These are phyloP conservation scores for Pseudogymnoascus sp. DNA, from an alignment of 2,329 filamentous ascomycete genomes.

Conservation along the genomic window DNA sequence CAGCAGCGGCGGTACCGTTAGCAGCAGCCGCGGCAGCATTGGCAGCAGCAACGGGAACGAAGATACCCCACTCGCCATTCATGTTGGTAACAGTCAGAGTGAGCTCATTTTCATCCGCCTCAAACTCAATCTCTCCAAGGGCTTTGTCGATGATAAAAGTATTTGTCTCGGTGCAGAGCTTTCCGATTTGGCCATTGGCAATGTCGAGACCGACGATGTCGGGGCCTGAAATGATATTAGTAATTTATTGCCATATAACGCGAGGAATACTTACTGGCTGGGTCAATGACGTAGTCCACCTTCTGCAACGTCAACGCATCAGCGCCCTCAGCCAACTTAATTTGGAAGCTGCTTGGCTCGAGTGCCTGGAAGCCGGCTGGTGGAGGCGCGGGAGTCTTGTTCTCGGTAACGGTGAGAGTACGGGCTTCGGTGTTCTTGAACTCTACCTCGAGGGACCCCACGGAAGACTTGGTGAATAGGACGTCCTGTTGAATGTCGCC, in stretches of 20 bases:
- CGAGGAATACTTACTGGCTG: slow-evolving; percentile 26
- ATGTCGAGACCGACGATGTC: slow-evolving; percentile 26
- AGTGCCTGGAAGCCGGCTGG: slow-evolving; percentile 32
- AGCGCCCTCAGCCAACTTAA: slow-evolving; percentile 28
- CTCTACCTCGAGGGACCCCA: slow-evolving; percentile 34
- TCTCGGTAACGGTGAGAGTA: slow-evolving; percentile 32
- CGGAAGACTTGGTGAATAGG: slow-evolving; percentile 25
- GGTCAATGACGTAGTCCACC: slow-evolving; percentile 34
- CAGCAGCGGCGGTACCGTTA: not conserved
- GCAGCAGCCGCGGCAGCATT: not conserved
- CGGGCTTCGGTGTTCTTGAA: slow-evolving; percentile 30
- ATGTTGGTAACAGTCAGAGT: slow-evolving; percentile 17
- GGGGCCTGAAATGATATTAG: slow-evolving; percentile 19
- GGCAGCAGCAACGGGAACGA: not conserved
- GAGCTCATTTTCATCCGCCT: slow-evolving; percentile 34
- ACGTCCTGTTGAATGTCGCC: slow-evolving; percentile 29
- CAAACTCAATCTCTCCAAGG: slow-evolving; percentile 35
- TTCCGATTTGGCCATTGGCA: slow-evolving; percentile 30
- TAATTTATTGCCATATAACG: too few species aligned
- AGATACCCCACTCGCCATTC: slow-evolving; percentile 19
- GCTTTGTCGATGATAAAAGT: slow-evolving; percentile 30
- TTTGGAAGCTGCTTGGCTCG: slow-evolving; percentile 31
- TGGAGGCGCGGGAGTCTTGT: slow-evolving; percentile 28
- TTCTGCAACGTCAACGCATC: slow-evolving; percentile 30
- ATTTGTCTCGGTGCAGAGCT: slow-evolving; percentile 30